These are phyloP conservation scores for Amyloporia xantha DNA, from an alignment of 768 basidiomycete species.

Conservation along the genomic window DNA sequence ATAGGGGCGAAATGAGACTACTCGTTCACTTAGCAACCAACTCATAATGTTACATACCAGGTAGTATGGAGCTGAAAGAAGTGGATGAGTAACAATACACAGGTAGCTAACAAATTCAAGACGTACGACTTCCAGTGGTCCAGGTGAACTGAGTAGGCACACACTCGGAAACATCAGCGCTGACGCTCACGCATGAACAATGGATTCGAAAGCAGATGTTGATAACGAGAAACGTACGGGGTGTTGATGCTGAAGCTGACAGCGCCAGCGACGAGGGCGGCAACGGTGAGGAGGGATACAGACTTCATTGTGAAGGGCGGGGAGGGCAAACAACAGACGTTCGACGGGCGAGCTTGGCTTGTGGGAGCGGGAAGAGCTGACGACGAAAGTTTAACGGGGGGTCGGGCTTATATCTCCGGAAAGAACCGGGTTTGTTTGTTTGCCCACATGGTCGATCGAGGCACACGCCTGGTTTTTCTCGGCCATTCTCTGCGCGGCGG, in stretches of 20 bases:
- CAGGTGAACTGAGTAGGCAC: conserved; percentile 43
- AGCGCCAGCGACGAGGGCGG: conserved; percentile 31
- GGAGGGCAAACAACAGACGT: not conserved
- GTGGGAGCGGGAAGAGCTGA: conserved; percentile 6
- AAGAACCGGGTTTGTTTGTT: conserved; percentile 5
- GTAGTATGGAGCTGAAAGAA: conserved; percentile 48
- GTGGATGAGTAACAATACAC: conserved; percentile 5
- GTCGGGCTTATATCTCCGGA: conserved; percentile 9
- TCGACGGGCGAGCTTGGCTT: conserved; percentile 2
- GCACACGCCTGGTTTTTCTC: conserved; percentile 6
- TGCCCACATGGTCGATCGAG: not conserved
- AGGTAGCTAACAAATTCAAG: not conserved
- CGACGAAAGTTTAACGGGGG: conserved; percentile 4
- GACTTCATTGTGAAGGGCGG: conserved; percentile 35
- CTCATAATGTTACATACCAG: conserved; percentile 40
- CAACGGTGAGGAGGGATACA: conserved; percentile 31
- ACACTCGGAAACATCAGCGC: conserved; percentile 46
- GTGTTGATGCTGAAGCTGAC: conserved; percentile 56
- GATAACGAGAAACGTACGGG: conserved; percentile 44
- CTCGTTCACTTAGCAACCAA: not conserved
- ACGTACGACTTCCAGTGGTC: conserved; percentile 51
- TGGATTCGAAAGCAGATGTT: conserved; percentile 3
- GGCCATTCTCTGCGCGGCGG: not conserved
- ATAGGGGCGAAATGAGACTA: not conserved
- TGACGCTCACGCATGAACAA: conserved; percentile 18